These are phyloP conservation scores for Plasmodium vivax DNA, from an alignment of 169 alveolate species.

Conservation along the genomic window DNA sequence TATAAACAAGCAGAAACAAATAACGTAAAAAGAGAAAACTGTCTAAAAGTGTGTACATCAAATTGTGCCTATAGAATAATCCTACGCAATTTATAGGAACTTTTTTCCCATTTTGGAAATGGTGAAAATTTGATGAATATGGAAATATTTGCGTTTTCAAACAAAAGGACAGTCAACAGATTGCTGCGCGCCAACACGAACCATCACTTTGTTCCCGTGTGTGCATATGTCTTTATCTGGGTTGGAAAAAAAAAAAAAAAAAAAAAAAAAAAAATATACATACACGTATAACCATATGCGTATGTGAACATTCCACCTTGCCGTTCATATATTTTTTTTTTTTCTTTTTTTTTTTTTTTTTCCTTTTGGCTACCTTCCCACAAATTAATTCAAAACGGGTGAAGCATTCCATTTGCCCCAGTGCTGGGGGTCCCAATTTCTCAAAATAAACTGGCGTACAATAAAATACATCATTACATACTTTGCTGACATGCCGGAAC, in stretches of 20 bases:
- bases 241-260: conserved; percentile 20
- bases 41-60: conserved; percentile 19
- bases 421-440: background rate
- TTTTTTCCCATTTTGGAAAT: conserved; percentile 1
- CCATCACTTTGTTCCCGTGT: conserved; percentile 13
- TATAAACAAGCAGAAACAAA: background rate
- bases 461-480: background rate
- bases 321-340: background rate
- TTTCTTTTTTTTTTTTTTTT: conserved; percentile 14
- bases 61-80: conserved; percentile 34
- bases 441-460: background rate
- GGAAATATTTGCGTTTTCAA: conserved; percentile 2
- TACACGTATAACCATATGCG: background rate
- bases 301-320: background rate
- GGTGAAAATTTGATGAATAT: conserved; percentile 2
- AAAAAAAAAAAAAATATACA: background rate
- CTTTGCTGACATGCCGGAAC: background rate
- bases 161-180: background rate
- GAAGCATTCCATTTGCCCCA: background rate
- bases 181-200: background rate
- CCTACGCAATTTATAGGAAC: conserved; percentile 24
- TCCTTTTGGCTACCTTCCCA: conserved; percentile 17
- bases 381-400: background rate
- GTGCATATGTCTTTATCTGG: conserved; percentile 1
- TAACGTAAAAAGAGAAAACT: conserved; percentile 40